Evolutionary conservation across 2,329 filamentous ascomycete genomes (phyloP), one percentile per base, ranked within the genome.

Genomic region (Stagonosporopsis rhizophila): DNA sequence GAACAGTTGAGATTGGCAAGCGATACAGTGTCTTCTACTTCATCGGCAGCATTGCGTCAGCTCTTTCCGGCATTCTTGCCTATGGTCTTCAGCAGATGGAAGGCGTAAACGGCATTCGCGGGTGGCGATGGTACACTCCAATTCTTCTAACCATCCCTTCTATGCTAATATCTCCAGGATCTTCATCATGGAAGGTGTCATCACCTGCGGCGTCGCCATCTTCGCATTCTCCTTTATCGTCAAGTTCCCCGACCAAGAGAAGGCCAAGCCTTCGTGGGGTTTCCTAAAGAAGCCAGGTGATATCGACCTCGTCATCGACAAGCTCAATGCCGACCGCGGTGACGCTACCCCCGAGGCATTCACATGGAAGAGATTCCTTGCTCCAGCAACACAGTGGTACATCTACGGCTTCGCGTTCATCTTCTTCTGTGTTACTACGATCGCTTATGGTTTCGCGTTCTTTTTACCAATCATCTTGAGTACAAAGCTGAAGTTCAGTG

Each of bases 1-100:
- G 9, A 32, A 12, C 23, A 67, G 63, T 67, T 20, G 64, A 67
- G 50, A 59, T 67, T 15, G 66, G 61, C 15, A 62, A 60, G 39
- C 58, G 64, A 12, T 67, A 68, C 45, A 67, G 62, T 30, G 58
- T 67, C 17, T 69, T 69, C 44, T 69, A 67, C 45, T 61, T 69
- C 41, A 59, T 66, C 20, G 66, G 65, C 11, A 69, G 64, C 40
- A 58, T 67, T 20, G 63, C 66, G 15, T 66, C 66, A 11, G 64
- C 66, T 6, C 40, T 69, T 17, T 66, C 62, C 9, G 66, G 66
- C 12, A 69, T 69, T 17, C 45, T 67, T 23, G 64, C 62, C 15
- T 67, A 65, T 20, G 63, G 62, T 6, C 51, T 67, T 9, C 64
- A 67, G 38, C 66, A 67, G 20, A 64, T 67, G 61, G 64, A 67